These are phyloP conservation scores for Primulina huaijiensis DNA, from an alignment of 257 asterid species.

Conservation along the genomic window DNA sequence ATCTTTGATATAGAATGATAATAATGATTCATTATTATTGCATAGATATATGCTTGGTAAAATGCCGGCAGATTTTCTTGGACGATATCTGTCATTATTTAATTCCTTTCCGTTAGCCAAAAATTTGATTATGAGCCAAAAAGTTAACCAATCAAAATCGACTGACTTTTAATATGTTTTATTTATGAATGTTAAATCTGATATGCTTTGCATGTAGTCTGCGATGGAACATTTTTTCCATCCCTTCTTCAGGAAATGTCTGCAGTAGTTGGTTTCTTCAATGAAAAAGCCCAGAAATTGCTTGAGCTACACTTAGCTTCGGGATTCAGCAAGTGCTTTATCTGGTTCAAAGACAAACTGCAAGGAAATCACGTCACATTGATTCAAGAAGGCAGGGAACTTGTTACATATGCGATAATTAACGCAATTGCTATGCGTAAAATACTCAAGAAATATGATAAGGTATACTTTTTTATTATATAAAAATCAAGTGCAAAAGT, in stretches of 20 bases:
- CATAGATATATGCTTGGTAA: not conserved
- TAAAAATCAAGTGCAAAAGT: not conserved
- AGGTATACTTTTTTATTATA: conserved; percentile 33
- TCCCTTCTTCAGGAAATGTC: conserved; percentile 86
- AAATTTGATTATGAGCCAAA: too few relatives aligned
- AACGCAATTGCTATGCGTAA: conserved; percentile 91
- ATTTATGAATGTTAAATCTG: not conserved
- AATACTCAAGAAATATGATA: conserved; percentile 91
- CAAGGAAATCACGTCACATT: conserved; percentile 51
- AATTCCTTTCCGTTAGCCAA: not conserved
- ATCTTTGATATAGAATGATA: not conserved
- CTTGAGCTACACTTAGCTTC: conserved; percentile 74
- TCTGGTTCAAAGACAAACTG: conserved; percentile 60
- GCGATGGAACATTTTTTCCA: conserved; percentile 94
- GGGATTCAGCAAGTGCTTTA: conserved; percentile 57
- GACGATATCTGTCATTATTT: not conserved
- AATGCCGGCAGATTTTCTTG: not conserved
- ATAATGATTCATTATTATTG: too few relatives aligned
- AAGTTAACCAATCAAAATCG: not conserved
- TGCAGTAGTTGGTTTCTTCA: conserved; percentile 81
- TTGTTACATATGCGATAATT: conserved; percentile 74
- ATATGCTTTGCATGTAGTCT: conserved; percentile 41
- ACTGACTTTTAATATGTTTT: not conserved
- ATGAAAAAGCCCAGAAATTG: conserved; percentile 61
- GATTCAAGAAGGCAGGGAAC: conserved; percentile 75